Evolutionary conservation across 140 eudicot species (phyloP), one percentile per base, ranked within the genome.

Genomic region (Ambrosia hybrid): DNA sequence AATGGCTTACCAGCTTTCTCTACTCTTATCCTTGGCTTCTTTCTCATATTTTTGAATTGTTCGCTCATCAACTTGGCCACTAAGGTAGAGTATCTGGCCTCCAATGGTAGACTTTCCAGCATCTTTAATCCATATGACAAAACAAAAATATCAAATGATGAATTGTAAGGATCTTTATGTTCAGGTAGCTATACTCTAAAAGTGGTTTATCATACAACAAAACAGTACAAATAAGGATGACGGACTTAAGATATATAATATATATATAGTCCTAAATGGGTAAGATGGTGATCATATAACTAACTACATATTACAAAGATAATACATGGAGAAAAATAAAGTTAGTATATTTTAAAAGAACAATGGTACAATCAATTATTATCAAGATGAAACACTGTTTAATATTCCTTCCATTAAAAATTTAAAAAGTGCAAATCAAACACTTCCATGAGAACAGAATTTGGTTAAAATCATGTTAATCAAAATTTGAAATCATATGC

Each of bases 31-130:
- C 78, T 88, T 95, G 2, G 99, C 99, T 87, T 95, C 99, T 75
- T 87, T 95, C 79, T 95, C 97, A 62, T 95, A 95, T 41, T 95
- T 95, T 43, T 95, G 99, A 75, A 95, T 95, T 3, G 97, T 95
- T 0, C 97, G 90, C 15, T 95, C 99, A 74, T 95, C 99, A 80
- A 95, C 99, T 75, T 91, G 99, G 51, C 99, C 99, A 72, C 99
- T 95, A 46, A 95, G 97, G 68, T 86, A 91, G 39, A 95, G 83
- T 76, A 85, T 95, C 65, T 91, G 99, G 13, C 99, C 99, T 61
- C 99, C 97, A 69, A 79, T 88, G 10, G 99, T 95, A 41, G 99
- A 95, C 77, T 95, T 95, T 9, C 99, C 99, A 74, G 97, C 99
- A 86, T 95, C 99, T 95, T 78, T 82, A 81, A 12, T 16, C 61